A percentile compares a stretch with the other conserved stretches of the same genome.
Evolutionary conservation across 2,329 filamentous ascomycete species (phyloP).

Genomic region (Monilinia fructigena): DNA sequence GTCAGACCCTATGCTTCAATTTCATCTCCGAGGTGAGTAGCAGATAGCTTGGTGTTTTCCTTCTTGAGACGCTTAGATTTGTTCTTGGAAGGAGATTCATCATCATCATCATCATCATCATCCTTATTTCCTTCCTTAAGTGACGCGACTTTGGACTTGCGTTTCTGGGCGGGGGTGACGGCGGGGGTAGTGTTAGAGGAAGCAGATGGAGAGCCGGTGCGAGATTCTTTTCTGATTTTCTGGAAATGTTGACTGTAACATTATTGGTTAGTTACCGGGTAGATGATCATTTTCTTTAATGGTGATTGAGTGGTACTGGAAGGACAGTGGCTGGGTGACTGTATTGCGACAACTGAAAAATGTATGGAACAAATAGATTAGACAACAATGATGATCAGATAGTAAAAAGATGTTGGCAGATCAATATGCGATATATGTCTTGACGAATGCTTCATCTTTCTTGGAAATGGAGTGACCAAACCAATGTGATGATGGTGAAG

Average conservation of each 20-base stretch:
- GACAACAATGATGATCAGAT: too few relatives aligned
- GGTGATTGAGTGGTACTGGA: background rate
- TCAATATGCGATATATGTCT: too few relatives aligned
- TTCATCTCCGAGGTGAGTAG: background rate
- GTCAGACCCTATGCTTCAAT: background rate
- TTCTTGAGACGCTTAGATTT: constrained; percentile 19
- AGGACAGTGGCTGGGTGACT: background rate
- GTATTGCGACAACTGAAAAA: background rate
- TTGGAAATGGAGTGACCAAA: too few relatives aligned
- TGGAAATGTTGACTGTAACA: constrained; percentile 38
- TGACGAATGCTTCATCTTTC: too few relatives aligned
- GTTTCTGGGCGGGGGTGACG: constrained; percentile 9
- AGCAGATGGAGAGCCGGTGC: background rate
- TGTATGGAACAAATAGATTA: background rate
- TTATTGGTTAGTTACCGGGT: constrained; percentile 12
- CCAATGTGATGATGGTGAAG: background rate
- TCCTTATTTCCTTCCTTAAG: constrained; percentile 4
- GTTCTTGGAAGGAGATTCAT: constrained; percentile 11
- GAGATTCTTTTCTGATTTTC: constrained; percentile 34
- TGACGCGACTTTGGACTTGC: constrained; percentile 10
- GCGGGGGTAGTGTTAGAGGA: background rate
- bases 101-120: constrained; percentile 23
- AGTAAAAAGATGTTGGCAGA: too few relatives aligned
- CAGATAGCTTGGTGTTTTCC: background rate
- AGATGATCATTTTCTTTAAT: background rate